These are phyloP conservation scores for Coniella lustricola DNA, from an alignment of 2,329 filamentous ascomycete genomes.

Conservation along the genomic window DNA sequence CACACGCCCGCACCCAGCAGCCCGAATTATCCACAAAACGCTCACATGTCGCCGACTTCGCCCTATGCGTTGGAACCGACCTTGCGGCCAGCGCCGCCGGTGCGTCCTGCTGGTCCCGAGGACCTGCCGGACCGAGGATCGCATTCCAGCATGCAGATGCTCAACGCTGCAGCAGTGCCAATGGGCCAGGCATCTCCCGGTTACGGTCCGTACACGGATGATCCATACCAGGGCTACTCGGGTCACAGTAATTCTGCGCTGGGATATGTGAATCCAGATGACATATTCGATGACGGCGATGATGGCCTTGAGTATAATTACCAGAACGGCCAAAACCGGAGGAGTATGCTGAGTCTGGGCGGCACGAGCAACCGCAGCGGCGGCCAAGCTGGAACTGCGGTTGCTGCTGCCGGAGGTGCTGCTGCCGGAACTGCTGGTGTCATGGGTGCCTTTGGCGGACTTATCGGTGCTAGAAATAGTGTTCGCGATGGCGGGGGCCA, in stretches of 20 bases:
- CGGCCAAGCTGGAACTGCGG: conserved; percentile 25
- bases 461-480: conserved; percentile 29
- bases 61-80: conserved; percentile 8
- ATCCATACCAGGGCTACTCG: conserved; percentile 59
- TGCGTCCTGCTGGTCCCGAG: conserved; percentile 16
- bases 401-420: conserved; percentile 39
- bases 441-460: conserved; percentile 33
- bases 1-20: background rate
- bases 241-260: conserved; percentile 41
- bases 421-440: conserved; percentile 35
- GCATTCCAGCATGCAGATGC: conserved; percentile 34
- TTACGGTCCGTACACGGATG: conserved; percentile 47
- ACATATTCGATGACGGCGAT: conserved; percentile 81
- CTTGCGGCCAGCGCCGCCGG: conserved; percentile 19
- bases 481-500: conserved; percentile 32
- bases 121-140: conserved; percentile 30
- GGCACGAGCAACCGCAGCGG: conserved; percentile 34
- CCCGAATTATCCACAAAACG: conserved; percentile 24
- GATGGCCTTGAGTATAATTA: conserved; percentile 65
- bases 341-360: conserved; percentile 53
- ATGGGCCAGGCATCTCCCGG: conserved; percentile 28
- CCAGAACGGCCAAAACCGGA: conserved; percentile 35
- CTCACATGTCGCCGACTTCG: conserved; percentile 10
- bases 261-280: conserved; percentile 65
- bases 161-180: conserved; percentile 27